These are phyloP conservation scores for Mycena chlorophos DNA, from an alignment of 768 basidiomycete species.

Conservation along the genomic window DNA sequence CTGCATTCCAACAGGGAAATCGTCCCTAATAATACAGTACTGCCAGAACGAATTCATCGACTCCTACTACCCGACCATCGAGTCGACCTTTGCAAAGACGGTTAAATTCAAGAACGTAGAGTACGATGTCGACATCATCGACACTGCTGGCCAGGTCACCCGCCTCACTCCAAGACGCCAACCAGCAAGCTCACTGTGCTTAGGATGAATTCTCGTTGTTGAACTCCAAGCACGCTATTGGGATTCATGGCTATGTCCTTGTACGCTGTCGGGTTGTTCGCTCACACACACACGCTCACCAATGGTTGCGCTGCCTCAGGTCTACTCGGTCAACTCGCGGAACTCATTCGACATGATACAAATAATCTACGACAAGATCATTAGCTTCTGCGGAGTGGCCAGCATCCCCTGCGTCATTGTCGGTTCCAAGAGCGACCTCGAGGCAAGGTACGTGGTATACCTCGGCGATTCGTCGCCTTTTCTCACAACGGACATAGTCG, in stretches of 20 bases:
- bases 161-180: constrained; percentile 6
- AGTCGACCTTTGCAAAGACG: constrained; percentile 87
- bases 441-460: constrained; percentile 56
- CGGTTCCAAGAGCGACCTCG: constrained; percentile 87
- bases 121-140: constrained; percentile 97
- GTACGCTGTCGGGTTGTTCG: constrained; percentile 31
- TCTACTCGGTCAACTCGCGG: constrained; percentile 89
- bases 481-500: constrained; percentile 44
- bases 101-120: constrained; percentile 87
- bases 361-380: constrained; percentile 91
- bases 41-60: constrained; percentile 93
- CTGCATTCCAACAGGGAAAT: constrained; percentile 68
- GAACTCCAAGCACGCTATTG: constrained; percentile 93
- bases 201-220: constrained; percentile 96
- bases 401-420: constrained; percentile 94
- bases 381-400: constrained; percentile 81
- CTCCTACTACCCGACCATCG: constrained; percentile 95
- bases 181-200: constrained; percentile 12
- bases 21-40: constrained; percentile 90
- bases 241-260: constrained; percentile 95
- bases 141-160: constrained; percentile 92
- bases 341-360: constrained; percentile 95
- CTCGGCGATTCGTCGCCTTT: constrained; percentile 25
- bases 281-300: not conserved
- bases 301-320: constrained; percentile 6